Percentiles rank a stretch among this genome's conserved stretches.
These are phyloP conservation scores for Thermoascus crustaceus DNA, from an alignment of 2,329 filamentous ascomycete genomes.

Conservation along the genomic window DNA sequence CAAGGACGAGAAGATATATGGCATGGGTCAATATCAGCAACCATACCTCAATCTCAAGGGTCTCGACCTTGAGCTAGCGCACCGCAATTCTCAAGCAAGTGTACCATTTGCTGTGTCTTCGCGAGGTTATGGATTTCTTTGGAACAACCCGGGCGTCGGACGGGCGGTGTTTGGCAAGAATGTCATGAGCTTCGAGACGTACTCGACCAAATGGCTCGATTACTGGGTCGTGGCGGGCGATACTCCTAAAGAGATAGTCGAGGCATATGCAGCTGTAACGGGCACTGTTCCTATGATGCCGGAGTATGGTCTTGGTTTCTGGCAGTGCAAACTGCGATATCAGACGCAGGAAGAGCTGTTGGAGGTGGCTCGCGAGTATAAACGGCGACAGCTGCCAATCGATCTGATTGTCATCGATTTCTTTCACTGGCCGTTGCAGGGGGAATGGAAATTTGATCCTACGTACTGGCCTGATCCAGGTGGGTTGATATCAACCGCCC, in stretches of 20 bases:
- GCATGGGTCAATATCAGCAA: slow-evolving; percentile 58
- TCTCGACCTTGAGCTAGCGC: slow-evolving; percentile 50
- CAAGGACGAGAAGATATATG: slow-evolving; percentile 50
- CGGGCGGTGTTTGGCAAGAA: slow-evolving; percentile 50
- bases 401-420: slow-evolving; percentile 57
- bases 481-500: too few relatives aligned
- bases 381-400: slow-evolving; percentile 51
- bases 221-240: slow-evolving; percentile 52
- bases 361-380: slow-evolving; percentile 46
- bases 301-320: slow-evolving; percentile 57
- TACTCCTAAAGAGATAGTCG: slow-evolving; percentile 42
- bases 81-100: slow-evolving; percentile 54
- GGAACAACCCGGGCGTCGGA: slow-evolving; percentile 54
- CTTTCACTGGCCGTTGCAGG: slow-evolving; percentile 56
- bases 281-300: slow-evolving; percentile 54
- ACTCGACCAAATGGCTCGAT: slow-evolving; percentile 44
- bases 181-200: slow-evolving; percentile 49
- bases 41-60: slow-evolving; percentile 51
- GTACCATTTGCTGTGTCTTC: slow-evolving; percentile 51
- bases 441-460: slow-evolving; percentile 57
- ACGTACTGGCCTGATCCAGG: slow-evolving; percentile 56
- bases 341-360: slow-evolving; percentile 50
- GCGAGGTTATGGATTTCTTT: slow-evolving; percentile 50
- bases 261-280: slow-evolving; percentile 44
- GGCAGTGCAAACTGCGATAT: slow-evolving; percentile 58